Conservation (phyloP, 441 rosid species). For the Mallotus japonicus region DNA sequence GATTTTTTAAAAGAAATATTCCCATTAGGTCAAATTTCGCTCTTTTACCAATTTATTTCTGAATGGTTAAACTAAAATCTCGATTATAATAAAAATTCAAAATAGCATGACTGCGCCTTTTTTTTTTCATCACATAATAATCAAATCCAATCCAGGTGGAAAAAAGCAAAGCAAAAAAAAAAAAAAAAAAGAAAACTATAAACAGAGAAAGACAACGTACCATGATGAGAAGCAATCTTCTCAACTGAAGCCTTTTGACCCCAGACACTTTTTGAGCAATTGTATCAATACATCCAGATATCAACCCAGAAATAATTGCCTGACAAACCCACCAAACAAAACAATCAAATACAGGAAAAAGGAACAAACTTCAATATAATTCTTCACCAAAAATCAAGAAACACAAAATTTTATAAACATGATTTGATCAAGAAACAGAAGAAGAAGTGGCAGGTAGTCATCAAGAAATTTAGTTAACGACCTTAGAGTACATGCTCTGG, state of each 20-base stretch:
- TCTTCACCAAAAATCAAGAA: background rate
- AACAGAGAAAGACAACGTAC: constrained; percentile 37
- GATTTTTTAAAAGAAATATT: too few species aligned
- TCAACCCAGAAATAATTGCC: constrained; percentile 76
- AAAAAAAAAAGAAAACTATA: background rate
- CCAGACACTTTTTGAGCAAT: constrained; percentile 88
- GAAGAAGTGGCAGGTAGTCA: too few species aligned
- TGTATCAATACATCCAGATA: constrained; percentile 70
- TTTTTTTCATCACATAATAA: too few species aligned
- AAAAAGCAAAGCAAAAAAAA: background rate
- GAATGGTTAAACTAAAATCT: background rate
- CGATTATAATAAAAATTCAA: background rate
- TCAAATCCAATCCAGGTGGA: background rate
- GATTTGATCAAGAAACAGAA: background rate
- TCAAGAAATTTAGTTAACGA: too few species aligned
- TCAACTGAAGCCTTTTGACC: constrained; percentile 60
- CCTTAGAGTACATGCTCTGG: too few species aligned
- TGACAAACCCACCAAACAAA: constrained; percentile 23
- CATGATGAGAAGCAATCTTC: constrained; percentile 65
- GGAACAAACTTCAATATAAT: background rate
- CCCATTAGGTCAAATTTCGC: too few species aligned
- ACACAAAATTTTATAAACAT: background rate
- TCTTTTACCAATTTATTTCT: too few species aligned
- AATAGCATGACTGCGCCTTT: background rate
- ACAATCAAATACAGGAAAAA: background rate